Conservation (phyloP, 1,139 yeast genomes). For the Yamadazyma sp. region DNA sequence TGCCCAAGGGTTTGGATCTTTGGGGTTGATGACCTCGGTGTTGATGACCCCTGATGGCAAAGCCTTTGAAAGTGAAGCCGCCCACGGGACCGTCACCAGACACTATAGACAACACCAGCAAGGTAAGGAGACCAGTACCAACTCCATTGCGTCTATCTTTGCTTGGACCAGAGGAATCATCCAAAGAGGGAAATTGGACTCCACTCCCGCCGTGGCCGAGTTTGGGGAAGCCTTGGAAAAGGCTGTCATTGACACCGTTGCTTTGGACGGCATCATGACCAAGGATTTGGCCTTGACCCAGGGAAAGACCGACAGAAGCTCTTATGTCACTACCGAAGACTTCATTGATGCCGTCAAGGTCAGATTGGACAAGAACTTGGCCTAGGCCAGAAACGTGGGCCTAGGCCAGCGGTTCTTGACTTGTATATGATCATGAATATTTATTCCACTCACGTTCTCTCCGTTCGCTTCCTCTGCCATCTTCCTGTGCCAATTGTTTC, state of each 20-base stretch:
- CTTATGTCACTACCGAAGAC: constrained; percentile 75
- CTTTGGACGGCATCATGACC: constrained; percentile 75
- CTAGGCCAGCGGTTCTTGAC: too few species aligned
- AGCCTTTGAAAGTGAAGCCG: constrained; percentile 81
- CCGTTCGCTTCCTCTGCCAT: background rate
- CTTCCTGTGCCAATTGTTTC: background rate
- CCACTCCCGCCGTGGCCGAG: constrained; percentile 66
- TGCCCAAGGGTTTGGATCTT: constrained; percentile 84
- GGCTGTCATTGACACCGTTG: constrained; percentile 74
- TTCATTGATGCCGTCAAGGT: constrained; percentile 63
- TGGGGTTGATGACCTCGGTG: constrained; percentile 83
- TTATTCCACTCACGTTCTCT: background rate
- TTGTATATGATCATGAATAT: too few species aligned
- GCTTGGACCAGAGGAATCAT: constrained; percentile 87
- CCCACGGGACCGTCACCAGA: constrained; percentile 87
- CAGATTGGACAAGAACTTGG: constrained; percentile 11
- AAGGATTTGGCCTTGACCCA: constrained; percentile 77
- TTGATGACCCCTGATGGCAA: constrained; percentile 85
- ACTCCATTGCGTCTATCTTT: constrained; percentile 80
- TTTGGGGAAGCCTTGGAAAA: constrained; percentile 68
- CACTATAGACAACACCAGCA: constrained; percentile 82
- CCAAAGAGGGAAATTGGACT: constrained; percentile 77
- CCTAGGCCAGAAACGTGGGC: background rate
- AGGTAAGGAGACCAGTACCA: constrained; percentile 82
- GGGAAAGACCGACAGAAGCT: constrained; percentile 63